Conservation (phyloP, 177 flowering plant species). For the Vitis hybrid region DNA sequence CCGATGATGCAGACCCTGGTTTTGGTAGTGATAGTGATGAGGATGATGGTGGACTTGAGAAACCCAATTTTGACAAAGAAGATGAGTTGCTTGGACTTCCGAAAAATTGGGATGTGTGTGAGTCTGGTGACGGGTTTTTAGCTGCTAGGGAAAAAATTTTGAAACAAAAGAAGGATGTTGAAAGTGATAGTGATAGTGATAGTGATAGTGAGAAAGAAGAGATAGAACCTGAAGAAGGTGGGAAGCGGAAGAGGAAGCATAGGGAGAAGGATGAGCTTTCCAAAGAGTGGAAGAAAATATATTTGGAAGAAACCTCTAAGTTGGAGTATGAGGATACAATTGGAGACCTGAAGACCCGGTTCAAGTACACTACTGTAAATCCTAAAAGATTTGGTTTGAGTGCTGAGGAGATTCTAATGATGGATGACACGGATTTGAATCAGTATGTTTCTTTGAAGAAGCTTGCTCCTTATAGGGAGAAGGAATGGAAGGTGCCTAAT, state of each 20-base stretch:
- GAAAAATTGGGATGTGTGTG: slow-evolving; percentile 65
- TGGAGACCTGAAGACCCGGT: slow-evolving; percentile 88
- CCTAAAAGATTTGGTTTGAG: slow-evolving; percentile 63
- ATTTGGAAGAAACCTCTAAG: slow-evolving; percentile 70
- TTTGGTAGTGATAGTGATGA: slow-evolving; percentile 60
- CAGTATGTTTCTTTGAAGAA: slow-evolving; percentile 88
- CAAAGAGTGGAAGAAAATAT: slow-evolving; percentile 31
- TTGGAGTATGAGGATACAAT: slow-evolving; percentile 87
- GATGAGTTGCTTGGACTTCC: slow-evolving; percentile 84
- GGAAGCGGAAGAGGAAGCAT: slow-evolving; percentile 53
- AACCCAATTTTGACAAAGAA: slow-evolving; percentile 85
- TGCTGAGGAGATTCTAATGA: slow-evolving; percentile 53
- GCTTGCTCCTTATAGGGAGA: slow-evolving; percentile 70
- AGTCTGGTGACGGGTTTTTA: slow-evolving; percentile 48
- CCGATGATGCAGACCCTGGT: slow-evolving; percentile 63
- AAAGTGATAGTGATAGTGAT: not conserved
- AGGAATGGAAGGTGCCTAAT: slow-evolving; percentile 74
- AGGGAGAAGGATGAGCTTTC: slow-evolving; percentile 50
- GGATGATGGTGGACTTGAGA: slow-evolving; percentile 47
- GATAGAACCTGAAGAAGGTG: slow-evolving; percentile 31
- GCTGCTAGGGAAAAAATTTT: slow-evolving; percentile 50
- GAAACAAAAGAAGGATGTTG: slow-evolving; percentile 21
- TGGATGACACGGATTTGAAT: slow-evolving; percentile 83
- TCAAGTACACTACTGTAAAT: slow-evolving; percentile 64
- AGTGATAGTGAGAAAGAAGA: slow-evolving; percentile 20